A percentile compares a stretch with the other conserved stretches of the same genome.
These are phyloP conservation scores for Eucalyptus dawsonii DNA, from an alignment of 345 rosid genomes.

Conservation along the genomic window DNA sequence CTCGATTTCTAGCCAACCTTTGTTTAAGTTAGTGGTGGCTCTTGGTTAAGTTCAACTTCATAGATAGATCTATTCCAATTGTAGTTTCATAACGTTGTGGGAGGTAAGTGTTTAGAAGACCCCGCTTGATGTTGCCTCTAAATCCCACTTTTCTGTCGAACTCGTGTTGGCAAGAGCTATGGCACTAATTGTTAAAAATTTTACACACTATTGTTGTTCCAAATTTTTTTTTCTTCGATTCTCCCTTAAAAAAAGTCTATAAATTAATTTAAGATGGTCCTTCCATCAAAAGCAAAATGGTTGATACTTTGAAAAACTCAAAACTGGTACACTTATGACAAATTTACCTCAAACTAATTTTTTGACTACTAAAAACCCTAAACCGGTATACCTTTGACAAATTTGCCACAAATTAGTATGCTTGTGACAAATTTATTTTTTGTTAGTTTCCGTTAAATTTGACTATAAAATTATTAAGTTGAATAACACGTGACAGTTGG, in stretches of 20 bases:
- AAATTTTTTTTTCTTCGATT: fast-evolving
- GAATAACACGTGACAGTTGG: fast-evolving
- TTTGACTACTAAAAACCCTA: fast-evolving
- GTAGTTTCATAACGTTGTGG: not conserved
- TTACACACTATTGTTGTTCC: not conserved
- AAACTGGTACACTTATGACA: fast-evolving
- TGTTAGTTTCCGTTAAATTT: no score
- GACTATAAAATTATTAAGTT: fast-evolving
- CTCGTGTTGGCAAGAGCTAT: not conserved
- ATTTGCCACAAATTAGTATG: fast-evolving
- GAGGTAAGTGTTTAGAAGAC: no score
- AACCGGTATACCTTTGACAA: fast-evolving
- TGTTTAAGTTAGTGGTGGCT: not conserved
- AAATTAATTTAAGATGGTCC: not conserved
- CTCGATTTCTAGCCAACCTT: not conserved
- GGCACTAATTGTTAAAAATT: not conserved
- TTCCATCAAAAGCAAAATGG: not conserved
- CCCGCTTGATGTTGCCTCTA: not conserved
- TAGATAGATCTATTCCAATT: not conserved
- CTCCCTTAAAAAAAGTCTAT: fast-evolving
- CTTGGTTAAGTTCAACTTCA: not conserved
- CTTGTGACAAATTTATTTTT: fast-evolving
- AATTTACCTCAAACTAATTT: no score
- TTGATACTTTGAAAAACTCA: fast-evolving
- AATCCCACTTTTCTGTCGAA: fast-evolving